Evolutionary conservation across 179 eudicot genomes (phyloP), one percentile per base, ranked within the genome.

Genomic region (Gypsophila paniculata): DNA sequence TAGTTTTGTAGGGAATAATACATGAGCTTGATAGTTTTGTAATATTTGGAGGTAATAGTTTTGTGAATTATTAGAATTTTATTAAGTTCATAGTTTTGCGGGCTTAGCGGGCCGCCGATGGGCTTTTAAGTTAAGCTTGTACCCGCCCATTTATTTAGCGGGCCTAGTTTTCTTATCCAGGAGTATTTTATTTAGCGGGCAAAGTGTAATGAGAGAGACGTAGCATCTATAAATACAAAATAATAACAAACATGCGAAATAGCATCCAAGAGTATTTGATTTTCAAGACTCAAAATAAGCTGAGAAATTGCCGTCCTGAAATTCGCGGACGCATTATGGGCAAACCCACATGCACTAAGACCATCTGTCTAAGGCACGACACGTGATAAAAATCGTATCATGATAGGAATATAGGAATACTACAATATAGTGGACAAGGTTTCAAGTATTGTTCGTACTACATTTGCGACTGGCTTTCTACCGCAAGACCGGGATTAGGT

Each of bases 161-260:
- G n/a, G n/a, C n/a, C n/a, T n/a, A n/a, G n/a, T n/a, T n/a, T n/a
- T n/a, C n/a, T n/a, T n/a, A n/a, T n/a, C n/a, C n/a, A n/a, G n/a
- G n/a, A n/a, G n/a, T n/a, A n/a, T n/a, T n/a, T n/a, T n/a, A n/a
- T n/a, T n/a, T n/a, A n/a, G n/a, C n/a, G n/a, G 11, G n/a, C 68
- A 42, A 44, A 42, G 23, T 62, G 18, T 0, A 66, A 10, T 42
- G 49, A 8, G 17, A 48, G 70, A 66, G 21, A 49, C 32, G 60
- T 8, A 12, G 18, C 44, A 53, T 39, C 26, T 19, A 13, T 23
- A 15, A 4, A 26, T 5, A 38, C 19, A 15, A 46, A 21, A n/a
- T 70, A 29, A 58, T 51, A 23, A 69, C 53, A 66, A 7, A 85
- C 88, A 84, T 78, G 65, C 54, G 81, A 77, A 32, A 32, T 49